Evolutionary conservation across 257 asterid genomes (phyloP).

Genomic region (Przewalskia tangutica): DNA sequence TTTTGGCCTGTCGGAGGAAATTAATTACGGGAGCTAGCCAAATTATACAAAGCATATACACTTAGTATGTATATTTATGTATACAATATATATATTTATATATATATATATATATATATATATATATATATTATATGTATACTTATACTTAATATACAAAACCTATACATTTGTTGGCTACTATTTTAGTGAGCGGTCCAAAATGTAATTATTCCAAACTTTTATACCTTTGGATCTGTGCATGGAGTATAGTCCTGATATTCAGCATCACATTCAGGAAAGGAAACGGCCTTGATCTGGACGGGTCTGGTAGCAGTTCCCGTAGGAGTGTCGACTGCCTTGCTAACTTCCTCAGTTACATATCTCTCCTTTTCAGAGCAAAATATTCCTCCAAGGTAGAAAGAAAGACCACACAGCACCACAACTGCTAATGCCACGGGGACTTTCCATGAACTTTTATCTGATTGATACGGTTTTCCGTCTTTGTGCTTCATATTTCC

Average conservation of each 20-base stretch:
- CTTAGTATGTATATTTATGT: too few species aligned
- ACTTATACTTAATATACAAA: too few species aligned
- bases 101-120: too few species aligned
- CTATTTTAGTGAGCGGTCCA: too few species aligned
- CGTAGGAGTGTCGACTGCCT: conserved; percentile 20
- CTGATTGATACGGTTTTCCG: conserved; percentile 29
- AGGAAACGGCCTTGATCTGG: conserved; percentile 23
- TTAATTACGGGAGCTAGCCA: too few species aligned
- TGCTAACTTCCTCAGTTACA: conserved; percentile 17
- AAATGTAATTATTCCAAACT: too few species aligned
- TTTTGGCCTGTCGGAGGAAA: too few species aligned
- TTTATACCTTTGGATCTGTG: conserved; percentile 56
- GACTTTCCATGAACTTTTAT: conserved; percentile 23
- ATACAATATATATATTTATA: too few species aligned
- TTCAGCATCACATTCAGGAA: conserved; percentile 40
- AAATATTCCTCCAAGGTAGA: conserved; percentile 55
- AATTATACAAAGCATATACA: too few species aligned
- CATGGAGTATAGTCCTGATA: conserved; percentile 69
- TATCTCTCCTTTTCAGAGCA: conserved; percentile 38
- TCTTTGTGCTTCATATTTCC: conserved; percentile 44
- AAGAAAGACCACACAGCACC: conserved; percentile 55
- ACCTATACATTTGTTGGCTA: too few species aligned
- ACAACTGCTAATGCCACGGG: conserved; percentile 33
- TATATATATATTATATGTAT: too few species aligned
- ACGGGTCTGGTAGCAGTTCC: conserved; percentile 15